Base-by-base conservation (phyloP, 140 eudicot genomes). In the Anethum foeniculum region DNA sequence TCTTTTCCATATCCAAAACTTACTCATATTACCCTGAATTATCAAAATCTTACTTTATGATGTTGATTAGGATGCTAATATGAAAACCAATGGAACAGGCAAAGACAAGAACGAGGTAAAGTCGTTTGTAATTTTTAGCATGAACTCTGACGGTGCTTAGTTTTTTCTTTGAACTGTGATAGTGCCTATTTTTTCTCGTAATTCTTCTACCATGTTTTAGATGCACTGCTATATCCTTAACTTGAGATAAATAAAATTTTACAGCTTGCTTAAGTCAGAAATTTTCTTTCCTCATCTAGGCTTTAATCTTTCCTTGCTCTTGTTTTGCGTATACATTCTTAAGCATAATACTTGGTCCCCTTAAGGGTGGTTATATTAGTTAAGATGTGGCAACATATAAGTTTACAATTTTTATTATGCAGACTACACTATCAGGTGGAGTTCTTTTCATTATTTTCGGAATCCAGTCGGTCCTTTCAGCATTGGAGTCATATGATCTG, bases 361-460 rank as follows among this genome's bases (percentile, higher is more conserved):
- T 38, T 2, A 38, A 38, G 41, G 2, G 2, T 38, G 2, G 41
- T 38, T 38, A 1, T 38, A 38, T 38, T 1, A 38, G 4, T 38
- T 38, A 1, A 38, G 4, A 38, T 38, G 41, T 4, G 5, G 8
- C 58, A 36, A 30, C 15, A 71, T 34, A 18, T 38, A 69, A 67
- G 80, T 5, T 28, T 77, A 69, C 47, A 19, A 2, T 49, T 83
- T 19, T 56, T 46, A 19, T 41, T 13, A 41, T 89, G 87, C 89
- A 92, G 97, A 90, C 92, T 85, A 92, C 94, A 15, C 84, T 95
- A 67, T 90, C 90, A 11, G 94, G 99, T 81, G 99, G 99, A 77
- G 76, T 88, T 87, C 90, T 92, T 52, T 95, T 95, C 87, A 92
- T 95, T 28, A 88, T 92, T 34, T 95, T 95, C 67, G 98, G 98